Base-by-base conservation (phyloP, 495 filamentous ascomycete species). In the Tuber magnatum region DNA sequence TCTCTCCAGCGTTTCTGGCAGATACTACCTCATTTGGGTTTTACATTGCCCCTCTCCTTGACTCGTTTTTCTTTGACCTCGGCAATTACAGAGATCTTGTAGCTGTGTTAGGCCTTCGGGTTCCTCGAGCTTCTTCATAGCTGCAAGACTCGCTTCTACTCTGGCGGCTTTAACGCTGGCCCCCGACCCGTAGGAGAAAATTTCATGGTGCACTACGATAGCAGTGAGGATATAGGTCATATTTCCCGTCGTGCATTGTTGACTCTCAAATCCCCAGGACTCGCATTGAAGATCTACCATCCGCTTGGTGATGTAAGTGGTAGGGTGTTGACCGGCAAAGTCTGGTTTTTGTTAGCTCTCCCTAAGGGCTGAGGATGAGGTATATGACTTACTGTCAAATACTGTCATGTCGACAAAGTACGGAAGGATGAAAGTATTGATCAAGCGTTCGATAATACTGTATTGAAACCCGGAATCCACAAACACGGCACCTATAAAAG, bases 401-500 rank as follows among this genome's bases (percentile, higher is more conserved):
- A 96, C 86, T 18, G 86, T 84, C 91, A 98, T 97, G 83, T 98
- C 93, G 78, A 89, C 87, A 77, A 98, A 98, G 83, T 88, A 97
- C 28, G 89, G 89, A 74, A 86, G 86, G 75, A 99, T 87, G 74
- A 93, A 88, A 10, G 76, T 83, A 38, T 89, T 82, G 84, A 97
- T 97, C 84, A 98, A 98, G 6, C 81, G 82, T 77, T 93, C 89
- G 1, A 98, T 90, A 28, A 89, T 85, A 3, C 80, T 78, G 83
- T 90, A 97, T 75, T 94, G 85, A 84, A 94, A 97, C 46, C 88
- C 87, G 7, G 93, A 94, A 84, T 99, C 95, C 32, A 99, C 90
- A 81, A 97, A 99, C 5, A 97, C 86, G 35, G 95, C 94, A 7
- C 92, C 96, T 35, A 97, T 84, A 81, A 94, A 97, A 0, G 95